Evolutionary conservation across 805 yeast genomes (phyloP).

Genomic region (Groenewaldozyma salmanticensis): DNA sequence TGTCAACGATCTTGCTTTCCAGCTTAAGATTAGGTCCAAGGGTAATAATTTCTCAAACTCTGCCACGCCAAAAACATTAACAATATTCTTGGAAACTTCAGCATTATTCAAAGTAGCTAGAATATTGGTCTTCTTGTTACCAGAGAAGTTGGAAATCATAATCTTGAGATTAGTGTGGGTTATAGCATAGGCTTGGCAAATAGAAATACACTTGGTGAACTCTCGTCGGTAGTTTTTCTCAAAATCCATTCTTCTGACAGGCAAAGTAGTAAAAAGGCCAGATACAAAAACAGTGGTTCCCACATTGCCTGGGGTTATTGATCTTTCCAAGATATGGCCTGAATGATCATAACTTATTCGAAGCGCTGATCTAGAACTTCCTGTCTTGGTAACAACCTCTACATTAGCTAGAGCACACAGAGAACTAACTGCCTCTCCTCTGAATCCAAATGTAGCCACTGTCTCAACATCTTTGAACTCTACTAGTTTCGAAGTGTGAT

Average conservation of each 20-base stretch:
- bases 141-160: constrained; percentile 41
- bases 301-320: constrained; percentile 39
- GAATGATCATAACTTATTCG: constrained; percentile 41
- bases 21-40: constrained; percentile 29
- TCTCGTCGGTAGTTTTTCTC: constrained; percentile 59
- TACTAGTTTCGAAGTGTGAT: constrained; percentile 47
- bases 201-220: constrained; percentile 52
- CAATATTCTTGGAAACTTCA: constrained; percentile 45
- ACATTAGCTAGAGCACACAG: constrained; percentile 40
- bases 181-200: constrained; percentile 61
- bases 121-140: constrained; percentile 41
- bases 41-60: constrained; percentile 31
- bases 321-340: constrained; percentile 40
- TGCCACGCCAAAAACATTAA: constrained; percentile 61
- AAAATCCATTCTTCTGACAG: constrained; percentile 74
- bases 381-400: constrained; percentile 34
- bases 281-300: constrained; percentile 63
- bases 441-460: constrained; percentile 48
- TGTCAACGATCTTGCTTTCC: constrained; percentile 8
- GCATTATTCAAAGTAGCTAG: constrained; percentile 48
- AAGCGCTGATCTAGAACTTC: constrained; percentile 47
- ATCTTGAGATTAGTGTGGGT: constrained; percentile 50
- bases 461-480: constrained; percentile 30
- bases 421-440: constrained; percentile 62
- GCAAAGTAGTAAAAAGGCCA: constrained; percentile 56